Evolutionary conservation across 257 asterid genomes (phyloP).

Genomic region (Ehretia macrophylla): DNA sequence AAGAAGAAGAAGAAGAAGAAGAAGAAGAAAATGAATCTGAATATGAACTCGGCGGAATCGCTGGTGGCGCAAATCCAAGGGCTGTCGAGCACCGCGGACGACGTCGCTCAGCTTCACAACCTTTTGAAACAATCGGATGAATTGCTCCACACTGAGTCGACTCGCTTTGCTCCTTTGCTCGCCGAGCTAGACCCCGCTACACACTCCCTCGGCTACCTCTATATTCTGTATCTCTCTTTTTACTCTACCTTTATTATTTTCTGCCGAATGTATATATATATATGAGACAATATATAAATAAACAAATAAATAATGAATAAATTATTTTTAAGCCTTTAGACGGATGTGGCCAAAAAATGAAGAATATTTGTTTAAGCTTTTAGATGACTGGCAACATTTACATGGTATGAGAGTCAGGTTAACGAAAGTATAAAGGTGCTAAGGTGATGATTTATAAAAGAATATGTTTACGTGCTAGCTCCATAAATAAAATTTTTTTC

Average conservation of each 20-base stretch:
- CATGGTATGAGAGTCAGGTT: no score
- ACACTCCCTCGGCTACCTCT: conserved; percentile 84
- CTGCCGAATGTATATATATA: neutral
- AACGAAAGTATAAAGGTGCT: no score
- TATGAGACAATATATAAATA: no score
- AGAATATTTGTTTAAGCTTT: no score
- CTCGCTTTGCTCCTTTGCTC: conserved; percentile 56
- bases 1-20: neutral
- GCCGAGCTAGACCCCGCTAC: conserved; percentile 58
- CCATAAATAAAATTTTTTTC: no score
- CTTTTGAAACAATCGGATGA: conserved; percentile 73
- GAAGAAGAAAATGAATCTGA: conserved; percentile 49
- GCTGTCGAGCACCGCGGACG: conserved; percentile 45
- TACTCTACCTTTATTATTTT: neutral
- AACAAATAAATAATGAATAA: no score
- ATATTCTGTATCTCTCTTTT: conserved; percentile 41
- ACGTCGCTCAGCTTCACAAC: conserved; percentile 59
- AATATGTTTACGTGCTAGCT: no score
- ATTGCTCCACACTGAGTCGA: conserved; percentile 52
- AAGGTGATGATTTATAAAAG: no score
- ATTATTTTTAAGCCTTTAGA: no score
- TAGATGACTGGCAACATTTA: no score
- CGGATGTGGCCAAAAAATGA: no score
- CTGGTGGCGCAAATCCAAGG: conserved; percentile 81
- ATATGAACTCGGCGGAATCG: conserved; percentile 63